Base-by-base conservation (phyloP, 192 early-diverging fungal genomes). In the Gonapodya prolifera region DNA sequence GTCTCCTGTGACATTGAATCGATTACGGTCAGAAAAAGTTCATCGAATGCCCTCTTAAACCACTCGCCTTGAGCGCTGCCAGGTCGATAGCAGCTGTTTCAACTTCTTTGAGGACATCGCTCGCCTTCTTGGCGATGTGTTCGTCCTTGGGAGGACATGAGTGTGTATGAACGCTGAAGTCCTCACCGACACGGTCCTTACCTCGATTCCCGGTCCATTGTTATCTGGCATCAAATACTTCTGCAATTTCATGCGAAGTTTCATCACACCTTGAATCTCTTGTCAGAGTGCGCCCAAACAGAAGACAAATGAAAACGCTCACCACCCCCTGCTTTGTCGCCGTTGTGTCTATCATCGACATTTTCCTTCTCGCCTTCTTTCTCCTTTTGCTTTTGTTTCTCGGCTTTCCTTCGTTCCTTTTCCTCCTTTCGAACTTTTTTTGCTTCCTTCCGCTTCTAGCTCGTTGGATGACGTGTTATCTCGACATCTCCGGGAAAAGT, bases 101-200 rank as follows among this genome's bases (percentile, higher is more conserved):
- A 16, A 73, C 71, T 18, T 73, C 71, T 8, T 73, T 73, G 8
- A 73, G 29, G 29, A 73, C 71, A 16, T 73, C 71, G 31, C 71
- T 73, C 71, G 71, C 71, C 71, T 73, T 73, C 29, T 73, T 73
- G 28, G 71, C 71, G 28, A 32, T 73, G 8, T 73, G 28, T 32
- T 73, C 71, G 31, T 73, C 71, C 71, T 73, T 18, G 8, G 45
- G 23, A 61, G 23, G 45, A 61, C 8, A 61, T 16, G 23, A 61
- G 45, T 61, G 45, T 16, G 45, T 61, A n/a, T n/a, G n/a, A n/a
- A n/a, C n/a, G n/a, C n/a, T n/a, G n/a, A n/a, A n/a, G n/a, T n/a
- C n/a, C n/a, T n/a, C n/a, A n/a, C n/a, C n/a, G n/a, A n/a, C 45
- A 8, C 45, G 23, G 45, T 16, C 23, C 45, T 23, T 61, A 61